Base-by-base conservation (phyloP, 1,284 basidiomycete species). In the Ceratobasidium sp. region DNA sequence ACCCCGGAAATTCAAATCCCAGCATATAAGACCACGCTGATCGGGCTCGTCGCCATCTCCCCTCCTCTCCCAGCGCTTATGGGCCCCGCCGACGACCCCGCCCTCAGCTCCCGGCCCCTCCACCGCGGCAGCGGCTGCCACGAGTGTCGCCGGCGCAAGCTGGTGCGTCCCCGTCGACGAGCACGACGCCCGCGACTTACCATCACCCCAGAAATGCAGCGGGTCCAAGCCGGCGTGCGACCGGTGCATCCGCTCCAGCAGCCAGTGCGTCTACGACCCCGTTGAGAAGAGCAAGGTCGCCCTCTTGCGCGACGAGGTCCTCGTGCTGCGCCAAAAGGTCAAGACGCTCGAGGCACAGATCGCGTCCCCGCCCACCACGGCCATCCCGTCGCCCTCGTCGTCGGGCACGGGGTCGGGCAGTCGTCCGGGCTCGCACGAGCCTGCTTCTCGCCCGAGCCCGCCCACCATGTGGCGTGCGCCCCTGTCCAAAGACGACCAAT, bases 201-300 rank as follows among this genome's bases (percentile, higher is more conserved):
- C 29, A n/a, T 3, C 9, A 34, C 8, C 24, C 6, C 31, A 71
- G 68, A 71, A 71, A 59, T 61, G 68, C 43, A 71, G 54, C n/a
- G 68, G 68, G 16, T 48, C 68, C 9, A 71, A 71, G 31, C 68
- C 68, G 11, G n/a, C 68, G 16, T 71, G 68, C 68, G 68, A 71
- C 34, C 68, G 68, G n/a, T 71, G 68, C 31, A 54, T 59, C 8
- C 53, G 68, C 13, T 59, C 54, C 4, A 34, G n/a, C 19, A 34
- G 54, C 9, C 27, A 37, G 24, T 71, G 68, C 41, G 41, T 71
- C 22, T 71, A 71, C 43, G 68, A 71, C 31, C 68, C 68, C 5
- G 68, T 71, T 24, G 68, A 71, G 31, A 71, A 71, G n/a, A 71
- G 68, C 56, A 71, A 71, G 31, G 68, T 71, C 14, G 68, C 68